phyloP scores from a whole-genome alignment of 2,329 filamentous ascomycete genomes.

The Fusarium nanum region DNA sequence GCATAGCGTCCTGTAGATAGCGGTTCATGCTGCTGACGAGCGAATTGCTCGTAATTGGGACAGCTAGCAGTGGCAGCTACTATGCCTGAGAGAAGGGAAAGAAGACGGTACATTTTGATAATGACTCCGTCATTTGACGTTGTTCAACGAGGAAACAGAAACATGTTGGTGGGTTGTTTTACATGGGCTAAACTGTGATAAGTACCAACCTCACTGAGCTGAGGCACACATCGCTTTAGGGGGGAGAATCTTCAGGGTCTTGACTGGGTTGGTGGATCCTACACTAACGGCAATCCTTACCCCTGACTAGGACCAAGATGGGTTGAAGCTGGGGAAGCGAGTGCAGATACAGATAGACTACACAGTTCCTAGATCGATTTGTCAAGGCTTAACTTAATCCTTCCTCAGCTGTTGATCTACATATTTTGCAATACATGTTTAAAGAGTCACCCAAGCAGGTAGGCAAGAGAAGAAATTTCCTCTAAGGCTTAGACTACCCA shows the following conservation, averaged over 20 bases:
- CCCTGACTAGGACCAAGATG: constrained; percentile 24
- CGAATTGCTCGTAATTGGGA: constrained; percentile 53
- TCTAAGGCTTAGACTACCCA: too few species aligned
- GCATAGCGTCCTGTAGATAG: constrained; percentile 80
- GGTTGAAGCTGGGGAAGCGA: constrained; percentile 21
- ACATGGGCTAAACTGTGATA: neutral
- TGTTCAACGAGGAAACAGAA: constrained; percentile 5
- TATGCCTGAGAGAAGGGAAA: constrained; percentile 20
- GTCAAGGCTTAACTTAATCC: neutral
- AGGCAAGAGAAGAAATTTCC: too few species aligned
- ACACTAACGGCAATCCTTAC: neutral
- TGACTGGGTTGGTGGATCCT: neutral
- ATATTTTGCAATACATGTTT: neutral
- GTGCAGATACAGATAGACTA: neutral
- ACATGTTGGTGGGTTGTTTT: constrained; percentile 14
- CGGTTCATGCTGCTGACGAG: constrained; percentile 67
- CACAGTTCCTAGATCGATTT: neutral
- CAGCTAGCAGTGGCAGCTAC: constrained; percentile 46
- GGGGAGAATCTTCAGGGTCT: constrained; percentile 14
- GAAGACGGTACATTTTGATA: constrained; percentile 14
- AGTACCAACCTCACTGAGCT: neutral
- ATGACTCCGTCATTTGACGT: constrained; percentile 14
- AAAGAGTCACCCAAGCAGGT: neutral
- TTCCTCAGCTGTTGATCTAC: neutral
- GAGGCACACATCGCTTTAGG: neutral